phyloP scores from a whole-genome alignment of 768 basidiomycete species.

The Naematelia aurantialba region DNA sequence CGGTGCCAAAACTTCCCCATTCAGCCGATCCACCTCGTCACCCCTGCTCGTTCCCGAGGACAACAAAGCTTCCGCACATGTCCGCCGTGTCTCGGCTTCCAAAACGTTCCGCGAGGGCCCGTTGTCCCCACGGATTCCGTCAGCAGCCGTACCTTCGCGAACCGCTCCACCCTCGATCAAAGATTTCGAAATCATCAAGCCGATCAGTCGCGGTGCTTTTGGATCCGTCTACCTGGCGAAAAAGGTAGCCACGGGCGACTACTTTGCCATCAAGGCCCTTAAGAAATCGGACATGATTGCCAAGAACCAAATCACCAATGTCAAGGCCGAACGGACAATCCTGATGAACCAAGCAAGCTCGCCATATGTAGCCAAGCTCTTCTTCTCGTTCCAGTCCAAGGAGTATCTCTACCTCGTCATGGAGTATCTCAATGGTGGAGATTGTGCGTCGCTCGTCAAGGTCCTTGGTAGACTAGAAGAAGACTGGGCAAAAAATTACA shows the following conservation, averaged over 20 bases:
- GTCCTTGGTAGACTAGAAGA: conserved; percentile 87
- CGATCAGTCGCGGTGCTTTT: conserved; percentile 97
- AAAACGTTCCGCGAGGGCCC: conserved; percentile 54
- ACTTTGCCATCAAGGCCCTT: conserved; percentile 98
- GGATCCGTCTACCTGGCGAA: conserved; percentile 97
- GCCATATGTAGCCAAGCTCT: conserved; percentile 94
- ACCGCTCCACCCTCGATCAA: conserved; percentile 88
- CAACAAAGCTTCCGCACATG: conserved; percentile 22
- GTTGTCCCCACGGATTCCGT: conserved; percentile 80
- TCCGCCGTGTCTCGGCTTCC: conserved; percentile 31
- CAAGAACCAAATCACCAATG: conserved; percentile 99
- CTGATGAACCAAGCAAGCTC: conserved; percentile 99
- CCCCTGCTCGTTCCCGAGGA: conserved; percentile 25
- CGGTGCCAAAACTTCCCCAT: no score
- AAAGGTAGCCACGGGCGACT: conserved; percentile 97
- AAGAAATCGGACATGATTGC: conserved; percentile 99
- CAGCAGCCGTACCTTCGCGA: conserved; percentile 70
- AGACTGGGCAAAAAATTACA: conserved; percentile 94
- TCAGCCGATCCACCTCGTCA: no score
- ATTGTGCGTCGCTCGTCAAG: conserved; percentile 96
- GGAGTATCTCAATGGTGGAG: conserved; percentile 98
- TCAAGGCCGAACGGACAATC: conserved; percentile 99
- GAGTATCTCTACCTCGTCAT: conserved; percentile 98
- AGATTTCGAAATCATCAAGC: conserved; percentile 99
- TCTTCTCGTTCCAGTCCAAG: conserved; percentile 99